These are phyloP conservation scores for Phialophora verrucosa DNA, from an alignment of 2,329 filamentous ascomycete species.

Conservation along the genomic window DNA sequence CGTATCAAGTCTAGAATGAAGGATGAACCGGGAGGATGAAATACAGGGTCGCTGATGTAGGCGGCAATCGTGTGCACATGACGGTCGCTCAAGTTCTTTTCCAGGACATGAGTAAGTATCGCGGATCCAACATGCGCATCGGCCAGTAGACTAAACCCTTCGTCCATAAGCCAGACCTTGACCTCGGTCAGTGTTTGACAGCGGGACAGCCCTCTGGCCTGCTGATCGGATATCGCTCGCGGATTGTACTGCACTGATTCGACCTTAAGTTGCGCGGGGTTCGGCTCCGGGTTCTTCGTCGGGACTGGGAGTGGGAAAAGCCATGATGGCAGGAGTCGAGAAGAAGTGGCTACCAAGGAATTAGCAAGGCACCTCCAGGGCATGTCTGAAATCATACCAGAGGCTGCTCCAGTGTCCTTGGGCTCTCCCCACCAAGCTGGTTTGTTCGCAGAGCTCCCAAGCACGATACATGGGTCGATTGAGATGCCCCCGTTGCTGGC, in stretches of 20 bases:
- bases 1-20: slow-evolving; percentile 25
- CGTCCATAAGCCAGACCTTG: slow-evolving; percentile 14
- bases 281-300: not conserved
- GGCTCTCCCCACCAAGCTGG: slow-evolving; percentile 36
- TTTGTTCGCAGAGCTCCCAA: slow-evolving; percentile 42
- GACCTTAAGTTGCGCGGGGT: not conserved
- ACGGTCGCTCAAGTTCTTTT: slow-evolving; percentile 5
- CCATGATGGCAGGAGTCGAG: slow-evolving; percentile 29
- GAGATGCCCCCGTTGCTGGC: slow-evolving; percentile 40
- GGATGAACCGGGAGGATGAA: slow-evolving; percentile 35
- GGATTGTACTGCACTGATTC: not conserved
- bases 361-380: not conserved
- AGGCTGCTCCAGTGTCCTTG: not conserved
- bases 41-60: slow-evolving; percentile 35
- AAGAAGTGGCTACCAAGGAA: not conserved
- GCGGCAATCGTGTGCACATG: slow-evolving; percentile 26
- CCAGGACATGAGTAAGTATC: slow-evolving; percentile 29
- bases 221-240: not conserved
- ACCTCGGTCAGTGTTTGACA: slow-evolving; percentile 27
- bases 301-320: slow-evolving; percentile 7
- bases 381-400: slow-evolving; percentile 7
- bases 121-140: slow-evolving; percentile 20
- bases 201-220: slow-evolving; percentile 10
- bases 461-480: slow-evolving; percentile 50
- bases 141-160: slow-evolving; percentile 17